These are phyloP conservation scores for Elymus sibiricus DNA, from an alignment of 176 grass and related monocot genomes.

Conservation along the genomic window DNA sequence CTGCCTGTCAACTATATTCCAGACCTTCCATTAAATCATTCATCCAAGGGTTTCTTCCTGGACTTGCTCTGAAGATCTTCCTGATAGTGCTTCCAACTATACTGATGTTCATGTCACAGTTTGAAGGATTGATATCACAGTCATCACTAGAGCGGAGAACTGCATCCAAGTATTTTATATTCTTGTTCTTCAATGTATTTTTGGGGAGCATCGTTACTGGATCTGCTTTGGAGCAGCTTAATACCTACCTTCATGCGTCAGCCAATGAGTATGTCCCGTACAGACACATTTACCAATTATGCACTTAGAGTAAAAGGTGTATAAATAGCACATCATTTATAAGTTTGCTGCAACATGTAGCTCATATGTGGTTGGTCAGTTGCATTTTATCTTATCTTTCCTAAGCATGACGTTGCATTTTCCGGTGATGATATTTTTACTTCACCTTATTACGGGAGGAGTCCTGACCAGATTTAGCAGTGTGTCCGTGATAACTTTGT, in stretches of 20 bases:
- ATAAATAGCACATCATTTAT: too few species aligned
- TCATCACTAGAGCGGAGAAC: slow-evolving; percentile 78
- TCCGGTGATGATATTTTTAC: too few species aligned
- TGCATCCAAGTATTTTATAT: slow-evolving; percentile 88
- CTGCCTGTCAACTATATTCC: slow-evolving; percentile 29
- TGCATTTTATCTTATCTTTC: too few species aligned
- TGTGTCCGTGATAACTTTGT: too few species aligned
- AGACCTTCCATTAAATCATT: slow-evolving; percentile 76
- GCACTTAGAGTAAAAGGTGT: background rate
- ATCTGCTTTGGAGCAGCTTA: slow-evolving; percentile 84
- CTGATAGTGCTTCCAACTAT: slow-evolving; percentile 91
- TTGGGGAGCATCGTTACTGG: slow-evolving; percentile 65
- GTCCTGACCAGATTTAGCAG: too few species aligned
- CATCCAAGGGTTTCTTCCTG: slow-evolving; percentile 96
- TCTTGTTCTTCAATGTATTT: slow-evolving; percentile 93
- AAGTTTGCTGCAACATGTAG: too few species aligned
- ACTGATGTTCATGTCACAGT: slow-evolving; percentile 97
- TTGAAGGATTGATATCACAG: slow-evolving; percentile 74
- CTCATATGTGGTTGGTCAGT: too few species aligned
- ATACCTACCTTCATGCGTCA: slow-evolving; percentile 61
- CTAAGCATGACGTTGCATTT: too few species aligned
- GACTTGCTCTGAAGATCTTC: slow-evolving; percentile 93
- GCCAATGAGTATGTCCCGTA: slow-evolving; percentile 70
- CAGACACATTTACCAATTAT: background rate
- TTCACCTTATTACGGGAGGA: too few species aligned